Evolutionary conservation across 176 grass and related monocot species (phyloP).

Genomic region (Miscanthus lutarioriparius): DNA sequence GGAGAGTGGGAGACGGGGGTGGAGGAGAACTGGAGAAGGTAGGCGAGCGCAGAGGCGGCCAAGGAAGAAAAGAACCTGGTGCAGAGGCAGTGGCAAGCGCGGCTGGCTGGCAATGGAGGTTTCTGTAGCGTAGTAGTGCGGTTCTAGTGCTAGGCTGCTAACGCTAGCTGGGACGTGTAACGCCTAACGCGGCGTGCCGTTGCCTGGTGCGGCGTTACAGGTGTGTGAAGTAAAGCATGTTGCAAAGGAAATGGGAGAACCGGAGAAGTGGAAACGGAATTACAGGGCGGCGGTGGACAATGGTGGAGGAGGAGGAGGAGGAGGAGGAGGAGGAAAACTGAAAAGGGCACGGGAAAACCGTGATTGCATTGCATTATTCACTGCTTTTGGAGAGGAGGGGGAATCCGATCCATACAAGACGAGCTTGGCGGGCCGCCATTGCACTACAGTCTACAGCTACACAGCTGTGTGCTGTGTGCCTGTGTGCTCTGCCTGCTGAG

Average conservation of each 20-base stretch:
- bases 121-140: background rate
- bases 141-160: background rate
- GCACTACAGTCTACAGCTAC: too few species aligned
- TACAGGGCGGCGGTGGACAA: background rate
- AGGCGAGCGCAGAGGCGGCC: constrained; percentile 28
- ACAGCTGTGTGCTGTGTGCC: background rate
- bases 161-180: background rate
- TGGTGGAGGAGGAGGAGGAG: background rate
- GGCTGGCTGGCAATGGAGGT: constrained; percentile 46
- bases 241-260: background rate
- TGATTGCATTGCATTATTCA: constrained; percentile 21
- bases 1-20: background rate
- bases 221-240: constrained; percentile 33
- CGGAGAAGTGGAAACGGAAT: background rate
- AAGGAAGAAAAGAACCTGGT: constrained; percentile 38
- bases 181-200: constrained; percentile 1
- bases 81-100: background rate
- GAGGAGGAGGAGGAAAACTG: background rate
- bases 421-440: background rate
- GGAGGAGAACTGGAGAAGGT: background rate
- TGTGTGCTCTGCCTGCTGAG: background rate
- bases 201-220: constrained; percentile 3
- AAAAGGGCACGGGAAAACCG: background rate
- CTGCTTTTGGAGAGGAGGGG: background rate
- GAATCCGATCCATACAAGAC: background rate